These are phyloP conservation scores for Mediolabrus comicus DNA, from an alignment of 108 stramenopile genomes.

Conservation along the genomic window DNA sequence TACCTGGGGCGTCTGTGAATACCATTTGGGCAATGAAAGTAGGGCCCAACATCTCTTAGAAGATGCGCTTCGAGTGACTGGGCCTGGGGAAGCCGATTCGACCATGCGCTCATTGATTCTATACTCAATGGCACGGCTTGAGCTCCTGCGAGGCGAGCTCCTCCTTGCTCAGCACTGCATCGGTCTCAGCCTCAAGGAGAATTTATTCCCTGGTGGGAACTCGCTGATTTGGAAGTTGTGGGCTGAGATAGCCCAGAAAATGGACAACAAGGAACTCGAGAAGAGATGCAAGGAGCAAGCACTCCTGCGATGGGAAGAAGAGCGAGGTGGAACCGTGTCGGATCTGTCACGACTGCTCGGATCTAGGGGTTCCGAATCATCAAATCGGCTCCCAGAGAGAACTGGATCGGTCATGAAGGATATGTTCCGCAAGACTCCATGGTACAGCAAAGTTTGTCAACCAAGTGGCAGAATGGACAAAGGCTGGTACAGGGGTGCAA, in stretches of 20 bases:
- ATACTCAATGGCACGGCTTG: slow-evolving; percentile 64
- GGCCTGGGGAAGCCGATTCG: slow-evolving; percentile 42
- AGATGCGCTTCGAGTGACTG: slow-evolving; percentile 60
- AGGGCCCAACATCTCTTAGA: slow-evolving; percentile 69
- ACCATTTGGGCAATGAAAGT: slow-evolving; percentile 55
- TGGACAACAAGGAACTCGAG: slow-evolving; percentile 57
- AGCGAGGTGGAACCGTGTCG: slow-evolving; percentile 33
- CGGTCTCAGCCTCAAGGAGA: slow-evolving; percentile 67
- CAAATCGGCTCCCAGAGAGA: slow-evolving; percentile 9
- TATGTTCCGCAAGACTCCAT: slow-evolving; percentile 44
- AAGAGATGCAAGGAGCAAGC: slow-evolving; percentile 53
- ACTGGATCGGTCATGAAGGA: slow-evolving; percentile 42
- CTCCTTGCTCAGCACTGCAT: slow-evolving; percentile 77
- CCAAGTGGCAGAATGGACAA: slow-evolving; percentile 29
- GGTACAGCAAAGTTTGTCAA: slow-evolving; percentile 36
- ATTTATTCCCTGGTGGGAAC: slow-evolving; percentile 55
- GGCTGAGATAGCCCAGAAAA: slow-evolving; percentile 59
- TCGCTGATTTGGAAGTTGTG: slow-evolving; percentile 66
- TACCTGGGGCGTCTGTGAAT: slow-evolving; percentile 78
- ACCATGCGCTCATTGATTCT: slow-evolving; percentile 59
- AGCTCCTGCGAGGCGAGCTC: slow-evolving; percentile 51
- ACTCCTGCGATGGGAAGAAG: slow-evolving; percentile 22
- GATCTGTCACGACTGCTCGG: slow-evolving; percentile 35
- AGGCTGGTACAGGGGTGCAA: slow-evolving; percentile 29
- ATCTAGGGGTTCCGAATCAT: slow-evolving; percentile 14